Conservation (phyloP, 495 filamentous ascomycete genomes). For the Penicillium riverlandense region DNA sequence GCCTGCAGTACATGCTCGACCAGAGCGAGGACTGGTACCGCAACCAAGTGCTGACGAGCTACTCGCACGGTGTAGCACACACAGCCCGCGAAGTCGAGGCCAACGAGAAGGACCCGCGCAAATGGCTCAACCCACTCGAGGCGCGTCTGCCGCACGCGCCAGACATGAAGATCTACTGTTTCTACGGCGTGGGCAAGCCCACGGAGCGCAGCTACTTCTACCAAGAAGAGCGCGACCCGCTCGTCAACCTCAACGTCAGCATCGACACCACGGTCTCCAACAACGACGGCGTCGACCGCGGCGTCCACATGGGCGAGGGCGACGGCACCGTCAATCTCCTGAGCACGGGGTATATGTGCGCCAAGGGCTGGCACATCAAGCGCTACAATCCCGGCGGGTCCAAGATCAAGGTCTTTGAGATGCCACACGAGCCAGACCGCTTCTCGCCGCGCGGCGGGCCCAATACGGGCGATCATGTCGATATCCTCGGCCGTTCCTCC, state of each 20-base stretch:
- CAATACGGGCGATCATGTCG: conserved; percentile 94
- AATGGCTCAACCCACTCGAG: conserved; percentile 95
- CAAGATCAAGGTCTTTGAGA: conserved; percentile 80
- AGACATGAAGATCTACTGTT: conserved; percentile 93
- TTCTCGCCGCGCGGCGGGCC: conserved; percentile 89
- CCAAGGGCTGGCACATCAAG: conserved; percentile 83
- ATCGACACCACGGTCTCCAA: conserved; percentile 79
- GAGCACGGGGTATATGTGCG: conserved; percentile 92
- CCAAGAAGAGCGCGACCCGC: conserved; percentile 60
- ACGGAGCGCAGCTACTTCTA: conserved; percentile 93
- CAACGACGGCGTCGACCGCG: conserved; percentile 65
- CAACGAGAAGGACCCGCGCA: conserved; percentile 73
- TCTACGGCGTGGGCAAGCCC: conserved; percentile 89
- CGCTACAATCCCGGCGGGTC: conserved; percentile 84
- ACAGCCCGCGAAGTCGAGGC: conserved; percentile 74
- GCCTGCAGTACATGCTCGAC: conserved; percentile 68
- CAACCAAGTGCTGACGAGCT: conserved; percentile 60
- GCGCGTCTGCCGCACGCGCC: conserved; percentile 82
- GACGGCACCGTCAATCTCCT: conserved; percentile 91
- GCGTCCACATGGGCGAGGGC: conserved; percentile 87
- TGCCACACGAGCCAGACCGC: conserved; percentile 91
- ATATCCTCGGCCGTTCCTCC: conserved; percentile 82
- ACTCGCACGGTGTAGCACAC: conserved; percentile 84
- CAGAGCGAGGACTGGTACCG: conserved; percentile 81
- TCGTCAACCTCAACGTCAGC: conserved; percentile 67